Percentiles rank a stretch among this genome's conserved stretches.
Conservation (phyloP, 116 monocot species). For the Zostera marina region DNA sequence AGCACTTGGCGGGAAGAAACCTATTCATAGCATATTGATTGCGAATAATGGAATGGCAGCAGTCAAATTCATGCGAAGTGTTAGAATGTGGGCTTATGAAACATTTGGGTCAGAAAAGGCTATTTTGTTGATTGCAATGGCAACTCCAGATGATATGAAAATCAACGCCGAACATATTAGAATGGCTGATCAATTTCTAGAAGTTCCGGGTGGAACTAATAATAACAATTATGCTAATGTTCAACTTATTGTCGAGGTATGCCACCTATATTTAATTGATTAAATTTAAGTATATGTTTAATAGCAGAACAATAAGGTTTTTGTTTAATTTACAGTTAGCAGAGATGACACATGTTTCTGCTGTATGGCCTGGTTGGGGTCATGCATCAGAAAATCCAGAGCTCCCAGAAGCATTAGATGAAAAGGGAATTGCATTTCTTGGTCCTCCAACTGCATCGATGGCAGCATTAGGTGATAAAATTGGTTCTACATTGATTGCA, state of each 20-base stretch:
- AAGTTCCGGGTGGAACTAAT: constrained; percentile 93
- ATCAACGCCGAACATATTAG: constrained; percentile 97
- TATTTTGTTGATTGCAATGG: constrained; percentile 86
- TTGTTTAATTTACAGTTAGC: constrained; percentile 43
- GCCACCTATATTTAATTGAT: constrained; percentile 1
- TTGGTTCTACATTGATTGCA: constrained; percentile 96
- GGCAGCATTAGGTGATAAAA: constrained; percentile 94
- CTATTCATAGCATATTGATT: constrained; percentile 82
- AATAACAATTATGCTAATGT: constrained; percentile 99
- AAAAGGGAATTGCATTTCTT: constrained; percentile 89
- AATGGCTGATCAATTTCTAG: constrained; percentile 97
- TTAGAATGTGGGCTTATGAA: constrained; percentile 86
- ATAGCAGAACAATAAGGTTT: neutral
- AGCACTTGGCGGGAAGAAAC: constrained; percentile 67
- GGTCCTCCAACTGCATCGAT: constrained; percentile 87
- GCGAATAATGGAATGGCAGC: constrained; percentile 99
- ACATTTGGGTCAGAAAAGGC: constrained; percentile 92
- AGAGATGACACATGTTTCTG: constrained; percentile 83
- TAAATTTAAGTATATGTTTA: neutral
- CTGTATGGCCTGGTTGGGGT: constrained; percentile 99
- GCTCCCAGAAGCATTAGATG: constrained; percentile 75
- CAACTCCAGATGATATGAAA: constrained; percentile 92
- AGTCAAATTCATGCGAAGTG: constrained; percentile 87
- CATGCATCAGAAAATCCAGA: constrained; percentile 99
- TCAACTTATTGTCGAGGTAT: constrained; percentile 94